phyloP scores from a whole-genome alignment of 164 flowering plant species.

The Macadamia integrifolia region DNA sequence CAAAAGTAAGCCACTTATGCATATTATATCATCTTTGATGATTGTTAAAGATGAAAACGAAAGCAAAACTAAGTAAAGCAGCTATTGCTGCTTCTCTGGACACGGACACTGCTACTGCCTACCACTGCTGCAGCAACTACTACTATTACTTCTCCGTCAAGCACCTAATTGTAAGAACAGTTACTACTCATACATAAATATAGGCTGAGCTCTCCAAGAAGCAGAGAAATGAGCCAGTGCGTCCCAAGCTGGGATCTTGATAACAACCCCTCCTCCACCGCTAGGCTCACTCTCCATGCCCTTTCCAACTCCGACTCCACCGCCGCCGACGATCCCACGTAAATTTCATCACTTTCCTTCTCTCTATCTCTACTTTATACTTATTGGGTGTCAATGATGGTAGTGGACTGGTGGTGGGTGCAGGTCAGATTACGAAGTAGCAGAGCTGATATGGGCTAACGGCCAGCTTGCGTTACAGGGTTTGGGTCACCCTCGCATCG shows the following conservation, averaged over 20 bases:
- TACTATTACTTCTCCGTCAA: background rate
- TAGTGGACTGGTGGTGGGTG: conserved; percentile 1
- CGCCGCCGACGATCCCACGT: conserved; percentile 31
- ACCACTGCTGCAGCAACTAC: background rate
- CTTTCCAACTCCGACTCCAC: conserved; percentile 20
- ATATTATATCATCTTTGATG: too few relatives aligned
- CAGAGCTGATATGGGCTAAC: conserved; percentile 87
- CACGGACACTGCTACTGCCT: background rate
- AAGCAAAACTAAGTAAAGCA: too few relatives aligned
- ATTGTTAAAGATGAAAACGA: too few relatives aligned
- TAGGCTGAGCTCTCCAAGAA: background rate
- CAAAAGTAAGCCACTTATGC: too few relatives aligned
- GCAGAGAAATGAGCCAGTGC: conserved; percentile 53
- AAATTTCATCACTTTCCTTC: background rate
- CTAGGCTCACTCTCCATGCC: conserved; percentile 19
- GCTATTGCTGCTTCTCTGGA: too few relatives aligned
- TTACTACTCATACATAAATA: too few relatives aligned
- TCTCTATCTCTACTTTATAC: background rate
- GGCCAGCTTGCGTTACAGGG: conserved; percentile 82
- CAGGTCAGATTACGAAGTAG: conserved; percentile 72
- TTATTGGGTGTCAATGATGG: background rate
- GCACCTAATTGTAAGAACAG: background rate
- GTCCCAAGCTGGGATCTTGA: conserved; percentile 74
- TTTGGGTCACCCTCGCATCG: conserved; percentile 48
- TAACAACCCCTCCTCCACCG: conserved; percentile 20